phyloP scores from a whole-genome alignment of 768 basidiomycete genomes.

The Mycena vitilis region DNA sequence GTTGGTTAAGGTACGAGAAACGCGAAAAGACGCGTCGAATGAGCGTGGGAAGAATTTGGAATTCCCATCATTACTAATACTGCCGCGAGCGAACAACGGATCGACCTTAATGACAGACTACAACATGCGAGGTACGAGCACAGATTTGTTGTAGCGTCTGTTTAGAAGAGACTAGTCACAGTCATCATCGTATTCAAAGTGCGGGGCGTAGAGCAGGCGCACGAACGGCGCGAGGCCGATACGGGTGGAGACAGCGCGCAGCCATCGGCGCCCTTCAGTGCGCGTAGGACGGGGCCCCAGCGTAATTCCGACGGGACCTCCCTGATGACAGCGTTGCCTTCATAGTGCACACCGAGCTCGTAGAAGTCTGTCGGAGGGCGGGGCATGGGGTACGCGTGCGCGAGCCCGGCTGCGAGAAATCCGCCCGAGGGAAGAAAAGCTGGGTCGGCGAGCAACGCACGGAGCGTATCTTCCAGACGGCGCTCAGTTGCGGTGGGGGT shows the following conservation, averaged over 20 bases:
- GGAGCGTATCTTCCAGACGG: constrained; percentile 37
- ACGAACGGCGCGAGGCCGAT: no score
- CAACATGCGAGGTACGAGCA: no score
- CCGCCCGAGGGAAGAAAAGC: constrained; percentile 47
- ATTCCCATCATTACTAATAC: no score
- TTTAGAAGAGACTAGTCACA: no score
- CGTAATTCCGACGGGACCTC: background rate
- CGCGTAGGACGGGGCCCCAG: background rate
- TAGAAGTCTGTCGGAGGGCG: background rate
- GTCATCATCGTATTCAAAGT: no score
- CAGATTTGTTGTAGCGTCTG: no score
- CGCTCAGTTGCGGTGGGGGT: constrained; percentile 6
- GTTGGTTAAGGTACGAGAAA: no score
- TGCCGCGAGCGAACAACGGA: no score
- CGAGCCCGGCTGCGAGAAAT: constrained; percentile 49
- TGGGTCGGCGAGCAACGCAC: constrained; percentile 41
- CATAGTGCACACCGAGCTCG: background rate
- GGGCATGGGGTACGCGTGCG: constrained; percentile 48
- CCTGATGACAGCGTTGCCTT: background rate
- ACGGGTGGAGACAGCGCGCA: no score
- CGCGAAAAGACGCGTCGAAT: no score
- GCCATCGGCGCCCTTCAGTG: background rate
- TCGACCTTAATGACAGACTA: no score
- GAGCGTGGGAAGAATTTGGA: no score
- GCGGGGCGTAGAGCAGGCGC: constrained; percentile 28